Base-by-base conservation (phyloP, 306 rosid species). In the Biancaea sappan region DNA sequence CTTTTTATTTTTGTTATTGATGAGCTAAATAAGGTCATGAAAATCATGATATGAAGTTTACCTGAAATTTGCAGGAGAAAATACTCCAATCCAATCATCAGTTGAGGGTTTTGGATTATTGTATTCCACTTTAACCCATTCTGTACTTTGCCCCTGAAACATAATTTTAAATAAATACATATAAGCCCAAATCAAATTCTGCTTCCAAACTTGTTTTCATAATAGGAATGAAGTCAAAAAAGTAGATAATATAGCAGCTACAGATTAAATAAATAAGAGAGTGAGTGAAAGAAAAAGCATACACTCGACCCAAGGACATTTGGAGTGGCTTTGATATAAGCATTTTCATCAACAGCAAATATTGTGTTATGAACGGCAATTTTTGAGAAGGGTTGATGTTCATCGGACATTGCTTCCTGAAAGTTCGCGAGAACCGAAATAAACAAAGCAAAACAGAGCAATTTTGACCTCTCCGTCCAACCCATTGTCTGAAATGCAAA, bases 11-110 rank as follows among this genome's bases (percentile, higher is more conserved):
- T 19, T 51, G 48, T 15, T 58, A 83, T 11, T 32, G 34, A 29
- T 37, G 48, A 35, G 21, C 44, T 47, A 59, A 58, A 66, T 22
- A 34, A 24, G 56, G 22, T 62, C 62, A 72, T 12, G 18, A 35
- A 26, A 29, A 19, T 53, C 66, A 73, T 14, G 1, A 54, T 6
- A 61, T 19, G 69, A 65, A 72, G 52, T 38, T 11, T 63, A 91
- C 97, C 84, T 94, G 89, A 94, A 91, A 73, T 88, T 89, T 78
- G 90, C 89, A 35, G 98, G 97, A 72, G 98, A 94, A 82, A 91
- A 94, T 53, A 94, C 97, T 53, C 96, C 96, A 73, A 94, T 88
- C 96, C 97, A 94, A 66, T 94, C 97, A 78, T 81, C 88, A 65
- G 12, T 26, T 61, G 90, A 79, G 54, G 96, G 92, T 29, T 84